These are phyloP conservation scores for Mitosporidium daphniae DNA, from an alignment of 371 early-diverging fungal species.

Conservation along the genomic window DNA sequence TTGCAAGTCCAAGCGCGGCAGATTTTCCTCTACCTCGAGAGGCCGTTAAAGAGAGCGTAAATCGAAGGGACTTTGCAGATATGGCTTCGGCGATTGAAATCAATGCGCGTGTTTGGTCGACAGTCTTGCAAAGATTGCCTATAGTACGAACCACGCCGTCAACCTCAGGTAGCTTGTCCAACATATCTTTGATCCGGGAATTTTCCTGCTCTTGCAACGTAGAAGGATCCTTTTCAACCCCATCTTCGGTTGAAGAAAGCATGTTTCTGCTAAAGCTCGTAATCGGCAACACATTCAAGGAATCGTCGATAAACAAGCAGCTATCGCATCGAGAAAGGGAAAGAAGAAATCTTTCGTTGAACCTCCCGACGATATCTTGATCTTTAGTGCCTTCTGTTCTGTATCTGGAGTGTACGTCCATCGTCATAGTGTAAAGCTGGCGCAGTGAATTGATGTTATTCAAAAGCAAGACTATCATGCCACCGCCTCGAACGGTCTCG, in stretches of 20 bases:
- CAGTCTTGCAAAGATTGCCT: conserved; percentile 29
- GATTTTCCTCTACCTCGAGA: conserved; percentile 97
- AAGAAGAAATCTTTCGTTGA: conserved; percentile 82
- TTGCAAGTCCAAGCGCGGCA: conserved; percentile 72
- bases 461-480: conserved; percentile 59
- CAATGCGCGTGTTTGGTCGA: conserved; percentile 22
- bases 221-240: no score
- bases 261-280: no score
- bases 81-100: conserved; percentile 55
- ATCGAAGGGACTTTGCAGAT: conserved; percentile 50
- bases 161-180: neutral
- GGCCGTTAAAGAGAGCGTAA: conserved; percentile 71
- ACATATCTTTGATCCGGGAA: neutral
- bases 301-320: conserved; percentile 74
- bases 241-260: no score
- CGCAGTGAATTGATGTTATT: conserved; percentile 67
- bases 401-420: conserved; percentile 78
- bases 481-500: conserved; percentile 96
- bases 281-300: conserved; percentile 69
- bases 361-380: conserved; percentile 60
- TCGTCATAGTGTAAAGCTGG: conserved; percentile 78
- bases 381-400: conserved; percentile 37
- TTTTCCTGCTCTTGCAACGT: no score
- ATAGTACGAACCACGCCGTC: conserved; percentile 19
- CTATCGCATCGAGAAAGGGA: conserved; percentile 54